A percentile compares a stretch with the other conserved stretches of the same genome.
Evolutionary conservation across 176 grass and related monocot genomes (phyloP).

Genomic region (Zea luxurians): DNA sequence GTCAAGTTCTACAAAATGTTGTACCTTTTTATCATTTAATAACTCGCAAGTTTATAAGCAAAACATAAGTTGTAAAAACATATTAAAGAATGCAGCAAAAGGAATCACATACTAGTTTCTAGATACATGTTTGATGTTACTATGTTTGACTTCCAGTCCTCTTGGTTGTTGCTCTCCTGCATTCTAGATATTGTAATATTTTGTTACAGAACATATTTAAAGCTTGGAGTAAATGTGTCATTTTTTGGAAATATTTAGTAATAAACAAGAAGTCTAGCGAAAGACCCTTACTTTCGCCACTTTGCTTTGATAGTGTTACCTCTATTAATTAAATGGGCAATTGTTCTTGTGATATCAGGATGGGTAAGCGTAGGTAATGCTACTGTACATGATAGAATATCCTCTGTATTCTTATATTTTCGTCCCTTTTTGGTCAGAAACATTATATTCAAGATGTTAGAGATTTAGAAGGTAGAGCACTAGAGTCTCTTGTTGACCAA

Average conservation of each 20-base stretch:
- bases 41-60: slow-evolving; percentile 26
- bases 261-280: slow-evolving; percentile 21
- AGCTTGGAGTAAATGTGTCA: background rate
- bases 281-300: background rate
- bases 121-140: background rate
- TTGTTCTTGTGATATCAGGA: background rate
- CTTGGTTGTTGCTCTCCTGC: background rate
- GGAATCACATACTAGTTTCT: slow-evolving; percentile 32
- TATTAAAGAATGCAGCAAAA: slow-evolving; percentile 30
- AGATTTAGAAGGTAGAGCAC: slow-evolving; percentile 6
- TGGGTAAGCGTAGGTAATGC: slow-evolving; percentile 9
- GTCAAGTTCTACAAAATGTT: slow-evolving; percentile 15
- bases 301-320: slow-evolving; percentile 3
- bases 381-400: background rate
- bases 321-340: background rate
- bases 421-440: background rate
- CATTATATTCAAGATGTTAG: slow-evolving; percentile 9
- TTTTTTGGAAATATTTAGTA: slow-evolving; percentile 23
- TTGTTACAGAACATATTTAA: slow-evolving; percentile 15
- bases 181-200: slow-evolving; percentile 35
- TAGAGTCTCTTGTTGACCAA: slow-evolving; percentile 21
- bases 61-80: slow-evolving; percentile 18
- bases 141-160: background rate
- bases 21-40: slow-evolving; percentile 12
- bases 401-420: background rate